phyloP scores from a whole-genome alignment of 2,329 filamentous ascomycete genomes.

The Microdochium bolleyi region DNA sequence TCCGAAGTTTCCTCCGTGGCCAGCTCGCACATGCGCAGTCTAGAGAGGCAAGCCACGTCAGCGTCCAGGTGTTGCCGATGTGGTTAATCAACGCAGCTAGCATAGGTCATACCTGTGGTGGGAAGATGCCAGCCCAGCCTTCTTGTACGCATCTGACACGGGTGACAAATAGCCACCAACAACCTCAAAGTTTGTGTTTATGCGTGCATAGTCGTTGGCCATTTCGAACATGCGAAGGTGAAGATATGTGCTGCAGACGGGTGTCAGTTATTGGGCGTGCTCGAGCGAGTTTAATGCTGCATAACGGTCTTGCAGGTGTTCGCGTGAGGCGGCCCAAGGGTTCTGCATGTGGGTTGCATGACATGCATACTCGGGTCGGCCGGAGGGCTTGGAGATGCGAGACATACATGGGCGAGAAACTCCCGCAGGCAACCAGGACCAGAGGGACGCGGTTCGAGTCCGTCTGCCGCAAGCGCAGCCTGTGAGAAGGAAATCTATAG shows the following conservation, averaged over 20 bases:
- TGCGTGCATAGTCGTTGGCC: constrained; percentile 71
- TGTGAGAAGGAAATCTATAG: constrained; percentile 55
- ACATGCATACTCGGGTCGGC: too few species aligned
- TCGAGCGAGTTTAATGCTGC: neutral
- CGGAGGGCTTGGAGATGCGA: neutral
- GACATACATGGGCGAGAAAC: constrained; percentile 56
- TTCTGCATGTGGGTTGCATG: neutral
- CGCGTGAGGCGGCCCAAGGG: neutral
- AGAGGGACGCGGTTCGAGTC: constrained; percentile 52
- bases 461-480: constrained; percentile 47
- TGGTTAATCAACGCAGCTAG: neutral
- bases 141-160: constrained; percentile 63
- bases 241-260: constrained; percentile 40
- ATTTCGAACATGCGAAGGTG: constrained; percentile 86
- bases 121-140: constrained; percentile 67
- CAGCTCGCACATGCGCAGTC: constrained; percentile 78
- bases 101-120: constrained; percentile 47
- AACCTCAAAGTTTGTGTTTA: constrained; percentile 73
- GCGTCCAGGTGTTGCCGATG: constrained; percentile 1
- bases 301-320: neutral
- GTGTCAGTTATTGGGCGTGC: neutral
- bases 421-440: constrained; percentile 61
- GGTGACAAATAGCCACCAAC: constrained; percentile 79
- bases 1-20: constrained; percentile 67
- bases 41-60: constrained; percentile 16